A percentile compares a stretch with the other conserved stretches of the same genome.
phyloP scores from a whole-genome alignment of 106 monocot species.

The Chionographis japonica region DNA sequence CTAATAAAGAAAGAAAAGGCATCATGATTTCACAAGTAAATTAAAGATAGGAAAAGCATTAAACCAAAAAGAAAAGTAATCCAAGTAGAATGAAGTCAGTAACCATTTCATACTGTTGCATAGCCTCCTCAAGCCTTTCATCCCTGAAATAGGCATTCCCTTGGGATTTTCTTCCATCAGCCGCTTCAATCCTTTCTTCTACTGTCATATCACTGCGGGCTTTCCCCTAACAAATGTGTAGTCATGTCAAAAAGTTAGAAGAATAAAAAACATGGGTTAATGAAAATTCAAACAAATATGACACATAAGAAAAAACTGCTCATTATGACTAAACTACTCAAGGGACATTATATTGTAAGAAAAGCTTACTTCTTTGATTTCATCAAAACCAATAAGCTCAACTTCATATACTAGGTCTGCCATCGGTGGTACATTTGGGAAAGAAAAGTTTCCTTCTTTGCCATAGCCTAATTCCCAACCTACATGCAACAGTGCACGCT shows the following conservation, averaged over 20 bases:
- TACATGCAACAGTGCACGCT: conserved; percentile 80
- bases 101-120: conserved; percentile 99
- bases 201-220: conserved; percentile 96
- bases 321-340: too few species aligned
- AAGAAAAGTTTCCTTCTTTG: conserved; percentile 94
- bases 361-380: conserved; percentile 69
- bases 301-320: too few species aligned
- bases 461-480: conserved; percentile 94
- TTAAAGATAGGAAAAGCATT: background rate
- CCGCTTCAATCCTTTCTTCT: conserved; percentile 95
- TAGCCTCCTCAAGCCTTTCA: conserved; percentile 85
- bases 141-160: conserved; percentile 83
- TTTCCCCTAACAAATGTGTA: conserved; percentile 64
- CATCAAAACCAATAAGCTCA: conserved; percentile 97
- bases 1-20: conserved; percentile 30
- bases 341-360: background rate
- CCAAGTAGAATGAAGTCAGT: background rate
- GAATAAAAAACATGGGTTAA: too few species aligned
- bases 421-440: conserved; percentile 90
- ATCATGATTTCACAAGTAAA: background rate
- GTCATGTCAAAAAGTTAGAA: background rate
- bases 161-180: conserved; percentile 77
- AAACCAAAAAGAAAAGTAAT: background rate
- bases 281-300: too few species aligned
- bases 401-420: conserved; percentile 91